These are phyloP conservation scores for Rubia tinctorum DNA, from an alignment of 305 asterid genomes.

Conservation along the genomic window DNA sequence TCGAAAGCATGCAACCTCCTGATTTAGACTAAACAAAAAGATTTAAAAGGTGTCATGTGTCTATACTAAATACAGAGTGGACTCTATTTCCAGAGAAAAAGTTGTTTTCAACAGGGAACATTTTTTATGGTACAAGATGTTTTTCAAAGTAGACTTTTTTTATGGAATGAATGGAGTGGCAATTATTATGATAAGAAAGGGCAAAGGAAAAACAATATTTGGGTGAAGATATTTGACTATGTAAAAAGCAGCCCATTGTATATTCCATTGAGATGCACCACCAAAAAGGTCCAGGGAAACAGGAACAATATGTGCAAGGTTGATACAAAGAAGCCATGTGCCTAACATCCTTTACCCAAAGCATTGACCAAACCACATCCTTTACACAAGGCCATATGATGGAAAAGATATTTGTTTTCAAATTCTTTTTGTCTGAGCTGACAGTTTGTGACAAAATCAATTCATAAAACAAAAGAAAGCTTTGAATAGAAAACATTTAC, in stretches of 20 bases:
- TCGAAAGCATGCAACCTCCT: not conserved
- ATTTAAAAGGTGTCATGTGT: not conserved
- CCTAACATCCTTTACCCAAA: not conserved
- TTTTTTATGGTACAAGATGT: not conserved
- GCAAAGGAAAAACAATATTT: not conserved
- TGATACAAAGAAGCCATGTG: not conserved
- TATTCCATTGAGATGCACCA: not conserved
- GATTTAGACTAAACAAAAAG: not conserved
- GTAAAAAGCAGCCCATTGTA: not conserved
- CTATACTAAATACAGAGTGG: not conserved
- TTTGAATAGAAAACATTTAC: not conserved
- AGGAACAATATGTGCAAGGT: not conserved
- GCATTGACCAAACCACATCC: not conserved
- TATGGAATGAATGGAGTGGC: not conserved
- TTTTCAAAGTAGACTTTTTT: not conserved
- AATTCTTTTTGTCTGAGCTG: not conserved
- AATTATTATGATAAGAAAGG: not conserved
- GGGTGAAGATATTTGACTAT: not conserved
- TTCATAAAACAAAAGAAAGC: not conserved
- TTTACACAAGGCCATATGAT: not conserved
- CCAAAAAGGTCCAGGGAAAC: not conserved
- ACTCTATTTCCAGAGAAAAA: not conserved
- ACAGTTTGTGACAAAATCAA: conserved; percentile 4
- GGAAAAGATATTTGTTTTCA: not conserved
- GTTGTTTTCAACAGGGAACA: not conserved